Evolutionary conservation across 1,284 basidiomycete species (phyloP).

Genomic region (Chalciporus sp.): DNA sequence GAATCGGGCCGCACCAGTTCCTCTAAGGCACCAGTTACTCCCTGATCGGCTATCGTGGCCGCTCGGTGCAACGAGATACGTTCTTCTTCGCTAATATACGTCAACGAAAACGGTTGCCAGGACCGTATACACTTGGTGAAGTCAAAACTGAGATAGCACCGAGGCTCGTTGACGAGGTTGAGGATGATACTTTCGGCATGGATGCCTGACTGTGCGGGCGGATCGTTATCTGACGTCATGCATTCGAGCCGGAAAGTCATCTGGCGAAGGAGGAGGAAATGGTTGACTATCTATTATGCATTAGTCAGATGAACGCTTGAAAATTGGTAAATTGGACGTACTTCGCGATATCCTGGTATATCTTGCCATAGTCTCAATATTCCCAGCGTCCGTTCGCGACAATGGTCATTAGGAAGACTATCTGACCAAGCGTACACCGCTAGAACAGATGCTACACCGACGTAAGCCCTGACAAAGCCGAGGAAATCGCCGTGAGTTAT

Average conservation of each 20-base stretch:
- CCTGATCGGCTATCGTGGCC: constrained; percentile 65
- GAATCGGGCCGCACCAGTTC: constrained; percentile 44
- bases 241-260: constrained; percentile 64
- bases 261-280: constrained; percentile 63
- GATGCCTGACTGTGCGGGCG: constrained; percentile 61
- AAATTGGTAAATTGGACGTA: constrained; percentile 51
- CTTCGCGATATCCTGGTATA: constrained; percentile 35
- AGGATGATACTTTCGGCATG: constrained; percentile 69
- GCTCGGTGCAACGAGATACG: constrained; percentile 56
- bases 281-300: constrained; percentile 59
- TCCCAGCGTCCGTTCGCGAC: constrained; percentile 62
- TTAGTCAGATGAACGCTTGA: constrained; percentile 40
- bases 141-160: constrained; percentile 58
- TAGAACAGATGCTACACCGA: constrained; percentile 69
- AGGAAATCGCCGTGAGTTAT: constrained; percentile 62
- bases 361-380: constrained; percentile 72
- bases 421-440: constrained; percentile 81
- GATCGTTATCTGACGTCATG: constrained; percentile 57
- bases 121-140: constrained; percentile 56
- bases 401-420: constrained; percentile 64
- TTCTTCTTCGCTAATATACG: constrained; percentile 62
- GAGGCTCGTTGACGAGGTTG: constrained; percentile 61
- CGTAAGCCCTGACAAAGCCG: constrained; percentile 59
- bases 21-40: constrained; percentile 61
- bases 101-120: constrained; percentile 48